Evolutionary conservation across 2,329 filamentous ascomycete species (phyloP), one percentile per base, ranked within the genome.

Genomic region (Bipolaris bicolor): DNA sequence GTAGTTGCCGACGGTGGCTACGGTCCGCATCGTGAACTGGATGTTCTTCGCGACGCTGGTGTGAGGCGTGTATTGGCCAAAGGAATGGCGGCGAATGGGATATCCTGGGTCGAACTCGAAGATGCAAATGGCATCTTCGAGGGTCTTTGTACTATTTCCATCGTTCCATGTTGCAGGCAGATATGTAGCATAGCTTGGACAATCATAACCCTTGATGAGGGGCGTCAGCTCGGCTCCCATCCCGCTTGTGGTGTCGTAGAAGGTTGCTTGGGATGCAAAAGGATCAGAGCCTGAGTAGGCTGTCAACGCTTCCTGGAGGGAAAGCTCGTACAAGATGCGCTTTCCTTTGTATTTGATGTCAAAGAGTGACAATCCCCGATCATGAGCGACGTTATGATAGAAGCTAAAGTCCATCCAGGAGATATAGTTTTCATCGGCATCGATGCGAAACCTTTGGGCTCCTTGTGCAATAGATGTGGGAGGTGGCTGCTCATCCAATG

Each of bases 311-410:
- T 86, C 83, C 65, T 86, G 81, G 0, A 86, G 71, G 2, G 80
- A 61, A 1, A 87, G 74, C 58, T 86, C 84, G 55, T 86, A 86
- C 10, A 86, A 72, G 6, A 87, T 69, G 6, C 82, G 75, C 57
- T 84, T 77, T n/a, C 81, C 82, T 63, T 84, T 83, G 75, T 81
- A 85, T 16, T 76, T 72, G 43, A 87, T 80, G 57, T 86, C 79
- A 63, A 80, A 81, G 0, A 86, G 71, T 0, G 77, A 64, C 36
- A 86, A 73, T 0, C 83, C 84, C 0, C 77, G 77, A 55, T 84
- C 82, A 7, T 77, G 73, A 1, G 75, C 77, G 48, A 83, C 82
- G 3, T 75, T 76, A n/a, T 84, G 72, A 62, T 81, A 86, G 64
- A 86, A 84, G 52, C 67, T 75, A 60, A 79, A 84, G 53, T 79